Percentiles rank a stretch among this genome's conserved stretches.
These are phyloP conservation scores for Ustilago lituana DNA, from an alignment of 1,284 basidiomycete species.

Conservation along the genomic window DNA sequence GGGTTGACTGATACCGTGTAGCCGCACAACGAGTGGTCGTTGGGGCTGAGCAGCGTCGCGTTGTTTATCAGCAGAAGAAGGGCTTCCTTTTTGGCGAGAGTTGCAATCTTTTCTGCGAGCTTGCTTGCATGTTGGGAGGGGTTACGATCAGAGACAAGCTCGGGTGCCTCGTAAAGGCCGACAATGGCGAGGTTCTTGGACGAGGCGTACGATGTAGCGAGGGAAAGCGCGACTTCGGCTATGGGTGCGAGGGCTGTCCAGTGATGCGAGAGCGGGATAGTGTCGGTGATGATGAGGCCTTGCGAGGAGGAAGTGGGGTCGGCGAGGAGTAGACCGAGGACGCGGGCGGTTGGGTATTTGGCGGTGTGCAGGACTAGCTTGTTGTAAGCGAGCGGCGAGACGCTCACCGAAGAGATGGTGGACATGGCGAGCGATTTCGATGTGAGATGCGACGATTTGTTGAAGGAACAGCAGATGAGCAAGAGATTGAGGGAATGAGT, in stretches of 20 bases:
- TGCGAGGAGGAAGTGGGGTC: constrained; percentile 1
- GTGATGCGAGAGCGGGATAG: constrained; percentile 46
- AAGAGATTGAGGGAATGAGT: no score
- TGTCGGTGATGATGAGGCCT: constrained; percentile 13
- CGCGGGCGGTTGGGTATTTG: constrained; percentile 44
- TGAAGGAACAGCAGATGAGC: background rate
- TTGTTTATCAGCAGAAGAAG: constrained; percentile 39
- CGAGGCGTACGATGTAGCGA: constrained; percentile 27
- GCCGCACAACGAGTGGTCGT: constrained; percentile 12
- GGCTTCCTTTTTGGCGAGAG: constrained; percentile 14
- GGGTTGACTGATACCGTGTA: constrained; percentile 10
- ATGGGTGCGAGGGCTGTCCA: constrained; percentile 44
- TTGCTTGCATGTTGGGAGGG: constrained; percentile 29
- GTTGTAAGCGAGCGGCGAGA: constrained; percentile 42
- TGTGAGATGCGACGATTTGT: background rate
- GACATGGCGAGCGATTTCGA: constrained; percentile 29
- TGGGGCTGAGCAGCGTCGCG: constrained; percentile 15
- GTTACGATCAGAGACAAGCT: constrained; percentile 18
- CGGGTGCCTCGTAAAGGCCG: constrained; percentile 46
- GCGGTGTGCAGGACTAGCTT: constrained; percentile 43
- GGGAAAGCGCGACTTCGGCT: constrained; percentile 37
- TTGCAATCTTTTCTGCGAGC: constrained; percentile 37
- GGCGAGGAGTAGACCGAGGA: constrained; percentile 39
- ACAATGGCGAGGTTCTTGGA: constrained; percentile 18
- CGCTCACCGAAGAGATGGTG: constrained; percentile 11